Evolutionary conservation across 306 rosid genomes (phyloP).

Genomic region (Trifolium dubium): DNA sequence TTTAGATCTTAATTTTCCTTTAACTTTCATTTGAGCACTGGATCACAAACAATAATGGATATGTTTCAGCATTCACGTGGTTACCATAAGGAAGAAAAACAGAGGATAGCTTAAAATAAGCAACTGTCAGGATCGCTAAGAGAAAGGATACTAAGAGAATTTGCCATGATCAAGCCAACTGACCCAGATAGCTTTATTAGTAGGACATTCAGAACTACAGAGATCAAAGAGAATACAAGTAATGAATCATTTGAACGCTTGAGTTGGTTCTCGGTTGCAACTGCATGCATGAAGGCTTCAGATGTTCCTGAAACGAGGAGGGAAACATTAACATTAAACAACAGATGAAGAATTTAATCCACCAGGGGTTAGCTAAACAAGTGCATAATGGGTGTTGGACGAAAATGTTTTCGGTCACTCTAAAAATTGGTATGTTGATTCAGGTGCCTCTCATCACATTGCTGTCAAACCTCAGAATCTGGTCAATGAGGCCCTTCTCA

Average conservation of each 20-base stretch:
- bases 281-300: constrained; percentile 95
- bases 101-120: constrained; percentile 23
- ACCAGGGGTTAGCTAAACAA: constrained; percentile 27
- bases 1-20: constrained; percentile 26
- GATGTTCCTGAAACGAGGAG: constrained; percentile 75
- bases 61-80: constrained; percentile 3
- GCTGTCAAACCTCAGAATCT: neutral
- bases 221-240: constrained; percentile 75
- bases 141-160: constrained; percentile 90
- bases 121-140: constrained; percentile 6
- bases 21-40: constrained; percentile 23
- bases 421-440: neutral
- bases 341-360: constrained; percentile 25
- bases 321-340: constrained; percentile 4
- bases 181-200: constrained; percentile 77
- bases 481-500: neutral
- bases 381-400: constrained; percentile 31
- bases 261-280: constrained; percentile 82
- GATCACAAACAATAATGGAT: neutral
- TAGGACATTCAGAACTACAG: constrained; percentile 70
- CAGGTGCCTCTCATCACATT: neutral
- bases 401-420: constrained; percentile 9
- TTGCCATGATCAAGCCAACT: constrained; percentile 89
- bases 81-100: constrained; percentile 15
- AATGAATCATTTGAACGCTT: constrained; percentile 79